Conservation (phyloP, 2,329 filamentous ascomycete genomes). For the Ceratocystis eucalypticola region DNA sequence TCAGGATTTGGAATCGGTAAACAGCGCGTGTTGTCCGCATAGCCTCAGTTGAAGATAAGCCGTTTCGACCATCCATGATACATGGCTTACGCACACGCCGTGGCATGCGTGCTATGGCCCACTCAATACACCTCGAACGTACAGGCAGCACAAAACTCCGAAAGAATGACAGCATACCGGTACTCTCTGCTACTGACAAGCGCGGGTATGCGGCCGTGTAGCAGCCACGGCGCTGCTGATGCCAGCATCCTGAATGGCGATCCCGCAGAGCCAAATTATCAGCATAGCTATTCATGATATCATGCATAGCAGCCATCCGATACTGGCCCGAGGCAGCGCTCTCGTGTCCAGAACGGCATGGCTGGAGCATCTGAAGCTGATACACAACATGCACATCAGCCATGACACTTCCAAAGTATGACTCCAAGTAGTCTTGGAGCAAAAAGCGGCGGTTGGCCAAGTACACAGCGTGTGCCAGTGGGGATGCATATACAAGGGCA, state of each 20-base stretch:
- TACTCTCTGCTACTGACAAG: constrained; percentile 11
- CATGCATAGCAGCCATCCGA: constrained; percentile 7
- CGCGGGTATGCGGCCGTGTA: background rate
- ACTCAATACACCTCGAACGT: constrained; percentile 2
- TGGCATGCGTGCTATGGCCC: constrained; percentile 13
- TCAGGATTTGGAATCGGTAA: constrained; percentile 17
- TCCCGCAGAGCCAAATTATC: background rate
- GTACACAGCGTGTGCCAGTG: constrained; percentile 12
- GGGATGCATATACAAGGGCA: constrained; percentile 14
- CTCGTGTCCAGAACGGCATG: background rate
- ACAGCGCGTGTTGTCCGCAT: constrained; percentile 13
- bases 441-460: constrained; percentile 10
- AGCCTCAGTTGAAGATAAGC: constrained; percentile 4
- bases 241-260: background rate
- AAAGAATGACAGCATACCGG: constrained; percentile 14
- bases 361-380: constrained; percentile 16
- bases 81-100: background rate
- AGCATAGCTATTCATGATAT: constrained; percentile 1
- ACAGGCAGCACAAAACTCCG: constrained; percentile 13
- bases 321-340: background rate
- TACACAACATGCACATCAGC: constrained; percentile 15
- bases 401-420: constrained; percentile 14
- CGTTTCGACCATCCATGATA: background rate
- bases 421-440: constrained; percentile 11
- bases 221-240: background rate